Conservation (phyloP, 1,284 basidiomycete species). For the Ceraceosorus guamensis region DNA sequence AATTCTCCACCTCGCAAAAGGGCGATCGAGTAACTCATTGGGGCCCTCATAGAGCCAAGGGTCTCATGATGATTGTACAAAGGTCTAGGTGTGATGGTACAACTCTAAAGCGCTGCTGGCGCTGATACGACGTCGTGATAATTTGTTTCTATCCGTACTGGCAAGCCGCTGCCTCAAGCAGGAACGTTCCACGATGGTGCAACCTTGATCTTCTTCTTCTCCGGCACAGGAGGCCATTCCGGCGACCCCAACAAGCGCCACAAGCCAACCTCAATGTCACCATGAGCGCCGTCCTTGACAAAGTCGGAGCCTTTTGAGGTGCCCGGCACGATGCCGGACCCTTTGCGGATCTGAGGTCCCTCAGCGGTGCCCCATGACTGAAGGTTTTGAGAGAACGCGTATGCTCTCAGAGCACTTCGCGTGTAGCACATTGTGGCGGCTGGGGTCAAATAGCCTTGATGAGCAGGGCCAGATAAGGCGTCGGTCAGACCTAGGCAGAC, state of each 20-base stretch:
- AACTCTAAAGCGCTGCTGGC: too few species aligned
- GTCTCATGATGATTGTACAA: too few species aligned
- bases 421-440: constrained; percentile 29
- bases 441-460: constrained; percentile 20
- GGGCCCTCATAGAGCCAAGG: too few species aligned
- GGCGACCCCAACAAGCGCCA: constrained; percentile 28
- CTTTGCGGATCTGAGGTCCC: background rate
- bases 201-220: too few species aligned
- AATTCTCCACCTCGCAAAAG: too few species aligned
- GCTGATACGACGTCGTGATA: too few species aligned
- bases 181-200: too few species aligned
- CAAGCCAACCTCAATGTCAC: constrained; percentile 32
- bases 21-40: too few species aligned
- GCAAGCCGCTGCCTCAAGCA: too few species aligned
- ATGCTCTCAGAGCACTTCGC: constrained; percentile 6
- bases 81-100: too few species aligned
- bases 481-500: background rate
- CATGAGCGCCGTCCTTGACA: constrained; percentile 14
- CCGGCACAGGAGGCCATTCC: constrained; percentile 20
- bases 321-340: constrained; percentile 7
- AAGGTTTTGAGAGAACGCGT: background rate
- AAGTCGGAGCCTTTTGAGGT: constrained; percentile 20
- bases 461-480: background rate
- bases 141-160: too few species aligned
- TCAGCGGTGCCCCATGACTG: constrained; percentile 2